A percentile compares a stretch with the other conserved stretches of the same genome.
These are phyloP conservation scores for Syzygium oleosum DNA, from an alignment of 345 rosid species.

Conservation along the genomic window DNA sequence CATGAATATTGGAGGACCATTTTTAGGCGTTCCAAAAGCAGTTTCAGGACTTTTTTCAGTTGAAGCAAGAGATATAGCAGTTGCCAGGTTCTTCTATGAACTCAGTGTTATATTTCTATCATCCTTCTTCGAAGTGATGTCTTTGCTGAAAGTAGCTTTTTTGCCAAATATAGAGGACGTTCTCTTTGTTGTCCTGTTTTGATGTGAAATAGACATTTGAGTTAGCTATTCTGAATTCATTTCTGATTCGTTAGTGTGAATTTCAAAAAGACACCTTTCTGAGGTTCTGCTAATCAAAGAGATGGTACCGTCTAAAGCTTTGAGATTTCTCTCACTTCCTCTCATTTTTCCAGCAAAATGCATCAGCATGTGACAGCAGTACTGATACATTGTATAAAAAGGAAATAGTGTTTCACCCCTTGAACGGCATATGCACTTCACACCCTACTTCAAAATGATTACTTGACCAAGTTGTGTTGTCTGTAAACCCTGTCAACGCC, in stretches of 20 bases:
- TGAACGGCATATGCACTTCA: not conserved
- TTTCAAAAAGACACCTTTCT: not conserved
- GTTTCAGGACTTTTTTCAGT: constrained; percentile 46
- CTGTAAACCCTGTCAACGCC: not conserved
- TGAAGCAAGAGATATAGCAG: constrained; percentile 59
- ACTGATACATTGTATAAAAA: not conserved
- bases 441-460: not conserved
- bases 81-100: constrained; percentile 37
- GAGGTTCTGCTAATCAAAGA: not conserved
- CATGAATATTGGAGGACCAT: constrained; percentile 67
- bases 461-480: not conserved
- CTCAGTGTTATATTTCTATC: not conserved
- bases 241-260: not conserved
- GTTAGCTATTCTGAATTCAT: not conserved
- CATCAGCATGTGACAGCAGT: not conserved
- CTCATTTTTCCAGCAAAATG: not conserved
- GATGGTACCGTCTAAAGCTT: not conserved
- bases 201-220: not conserved
- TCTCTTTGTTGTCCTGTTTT: not conserved
- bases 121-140: not conserved
- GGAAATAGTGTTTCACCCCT: not conserved
- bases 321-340: not conserved
- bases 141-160: not conserved
- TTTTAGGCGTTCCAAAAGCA: constrained; percentile 63
- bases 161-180: not conserved